Evolutionary conservation across 331 rosid species (phyloP), one percentile per base, ranked within the genome.

Genomic region (Pyrus hybrid): DNA sequence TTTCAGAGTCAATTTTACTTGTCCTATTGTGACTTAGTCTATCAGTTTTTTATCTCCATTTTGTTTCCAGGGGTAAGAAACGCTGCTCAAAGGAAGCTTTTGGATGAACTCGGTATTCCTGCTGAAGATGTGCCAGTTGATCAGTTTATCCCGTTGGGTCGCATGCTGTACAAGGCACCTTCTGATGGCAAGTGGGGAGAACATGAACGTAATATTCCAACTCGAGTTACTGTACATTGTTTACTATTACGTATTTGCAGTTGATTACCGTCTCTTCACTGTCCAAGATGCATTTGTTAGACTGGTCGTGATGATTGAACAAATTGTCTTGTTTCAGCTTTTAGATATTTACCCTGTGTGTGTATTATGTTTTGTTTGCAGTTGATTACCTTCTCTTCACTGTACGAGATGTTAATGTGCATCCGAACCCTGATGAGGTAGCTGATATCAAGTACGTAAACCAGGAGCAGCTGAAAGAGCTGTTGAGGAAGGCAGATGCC

Each of bases 121-220:
- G 93, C 96, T 23, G 90, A 88, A 72, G 97, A 95, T 72, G 83
- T 95, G 71, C 99, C 99, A 5, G 97, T 95, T 66, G 97, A 95
- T 76, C 87, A 90, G 85, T 95, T 95, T 84, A 85, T 74, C 80
- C 91, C 99, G 22, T 72, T 95, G 70, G 97, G 99, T n/a, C 95
- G 97, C 81, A 95, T 95, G 0, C 92, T 90, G 71, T 95, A 95
- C 77, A 95, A 95, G 91, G 97, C 99, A 33, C 97, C 99, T 78
- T 95, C 99, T 72, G 97, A 95, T 66, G 96, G 99, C 84, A 90
- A 91, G 83, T 95, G 99, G 97, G 99, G 99, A 77, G 99, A 95
- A 85, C 99, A 95, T 73, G 99, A 95, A 87, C 79, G 99, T 95
- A 88, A 89, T 82, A 61, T 72, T 77, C 70, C 29, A 45, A 68